phyloP scores from a whole-genome alignment of 495 filamentous ascomycete genomes.

The Trichoderma erinaceum region DNA sequence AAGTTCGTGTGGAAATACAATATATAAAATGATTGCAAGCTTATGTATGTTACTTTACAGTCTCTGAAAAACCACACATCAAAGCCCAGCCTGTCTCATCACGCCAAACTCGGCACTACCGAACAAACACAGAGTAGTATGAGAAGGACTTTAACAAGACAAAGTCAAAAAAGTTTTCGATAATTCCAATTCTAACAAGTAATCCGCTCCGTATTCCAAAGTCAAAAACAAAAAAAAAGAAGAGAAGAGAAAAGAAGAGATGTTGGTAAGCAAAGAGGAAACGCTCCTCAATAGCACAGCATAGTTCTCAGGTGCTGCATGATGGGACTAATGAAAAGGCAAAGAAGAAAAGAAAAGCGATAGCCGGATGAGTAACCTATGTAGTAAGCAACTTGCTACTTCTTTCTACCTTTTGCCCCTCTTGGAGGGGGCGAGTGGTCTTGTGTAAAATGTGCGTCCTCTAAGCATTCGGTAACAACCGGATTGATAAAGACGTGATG shows the following conservation, averaged over 20 bases:
- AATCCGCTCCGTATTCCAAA: not conserved
- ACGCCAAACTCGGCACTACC: not conserved
- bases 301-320: not conserved
- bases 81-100: not conserved
- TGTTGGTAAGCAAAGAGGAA: not conserved
- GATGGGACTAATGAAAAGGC: not conserved
- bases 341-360: not conserved
- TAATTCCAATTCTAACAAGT: not conserved
- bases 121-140: not conserved
- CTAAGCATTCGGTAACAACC: slow-evolving; percentile 3
- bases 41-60: not conserved
- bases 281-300: not conserved
- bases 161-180: not conserved
- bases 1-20: too few relatives aligned
- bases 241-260: not conserved
- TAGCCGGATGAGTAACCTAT: not conserved
- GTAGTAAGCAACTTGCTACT: not conserved
- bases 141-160: not conserved
- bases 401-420: not conserved
- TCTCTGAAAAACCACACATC: not conserved
- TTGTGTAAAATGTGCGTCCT: slow-evolving; percentile 1
- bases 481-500: slow-evolving; percentile 4
- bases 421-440: not conserved
- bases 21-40: not conserved
- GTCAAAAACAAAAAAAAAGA: not conserved